phyloP scores from a whole-genome alignment of 2,329 filamentous ascomycete genomes.

The Neonectria coccinea region DNA sequence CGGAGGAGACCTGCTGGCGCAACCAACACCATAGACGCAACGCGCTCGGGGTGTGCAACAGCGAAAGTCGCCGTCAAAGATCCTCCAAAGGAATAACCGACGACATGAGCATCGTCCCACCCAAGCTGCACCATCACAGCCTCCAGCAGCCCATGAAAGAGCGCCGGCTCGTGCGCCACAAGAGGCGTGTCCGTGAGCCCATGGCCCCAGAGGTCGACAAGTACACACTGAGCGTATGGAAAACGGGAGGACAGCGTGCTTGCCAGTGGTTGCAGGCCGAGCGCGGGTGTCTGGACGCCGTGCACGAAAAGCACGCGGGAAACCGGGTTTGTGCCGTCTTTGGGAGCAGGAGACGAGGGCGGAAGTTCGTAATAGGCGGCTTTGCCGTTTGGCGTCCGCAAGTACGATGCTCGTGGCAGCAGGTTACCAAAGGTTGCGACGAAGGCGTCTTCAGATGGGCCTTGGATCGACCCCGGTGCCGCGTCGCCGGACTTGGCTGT shows the following conservation, averaged over 20 bases:
- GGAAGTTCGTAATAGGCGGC: conserved; percentile 55
- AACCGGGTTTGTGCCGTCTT: neutral
- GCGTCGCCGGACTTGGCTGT: neutral
- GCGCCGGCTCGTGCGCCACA: conserved; percentile 50
- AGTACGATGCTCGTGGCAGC: conserved; percentile 52
- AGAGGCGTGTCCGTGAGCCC: conserved; percentile 63
- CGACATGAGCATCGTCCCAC: conserved; percentile 58
- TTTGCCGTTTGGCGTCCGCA: conserved; percentile 49
- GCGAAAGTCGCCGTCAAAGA: conserved; percentile 54
- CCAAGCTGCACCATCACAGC: conserved; percentile 52
- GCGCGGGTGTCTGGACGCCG: conserved; percentile 62
- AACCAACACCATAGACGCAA: conserved; percentile 54
- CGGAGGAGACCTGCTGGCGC: conserved; percentile 60
- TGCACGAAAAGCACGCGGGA: conserved; percentile 59
- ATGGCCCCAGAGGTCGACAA: conserved; percentile 66
- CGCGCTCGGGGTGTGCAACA: conserved; percentile 40
- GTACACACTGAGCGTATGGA: conserved; percentile 53
- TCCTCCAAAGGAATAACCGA: conserved; percentile 65
- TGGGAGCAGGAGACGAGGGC: conserved; percentile 22
- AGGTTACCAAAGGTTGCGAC: conserved; percentile 52
- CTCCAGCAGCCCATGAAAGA: conserved; percentile 59
- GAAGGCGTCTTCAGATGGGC: conserved; percentile 53
- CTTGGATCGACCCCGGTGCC: conserved; percentile 45
- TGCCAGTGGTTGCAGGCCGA: conserved; percentile 60
- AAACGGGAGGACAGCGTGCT: conserved; percentile 49